Base-by-base conservation (phyloP, 2,329 filamentous ascomycete species). In the Tolypocladium tundrense region DNA sequence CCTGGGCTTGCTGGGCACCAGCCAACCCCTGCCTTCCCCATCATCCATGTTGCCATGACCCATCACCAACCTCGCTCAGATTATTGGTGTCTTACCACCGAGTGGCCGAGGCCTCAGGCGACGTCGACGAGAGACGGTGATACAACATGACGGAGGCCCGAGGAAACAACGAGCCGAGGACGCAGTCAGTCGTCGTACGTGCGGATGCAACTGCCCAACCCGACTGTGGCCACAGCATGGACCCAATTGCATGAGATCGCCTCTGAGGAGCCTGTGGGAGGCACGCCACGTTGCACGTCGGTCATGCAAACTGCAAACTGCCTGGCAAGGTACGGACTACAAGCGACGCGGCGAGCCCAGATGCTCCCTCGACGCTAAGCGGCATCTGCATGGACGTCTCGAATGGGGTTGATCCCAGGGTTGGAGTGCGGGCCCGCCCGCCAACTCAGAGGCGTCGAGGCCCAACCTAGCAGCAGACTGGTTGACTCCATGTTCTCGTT, bases 251-350 rank as follows among this genome's bases (percentile, higher is more conserved):
- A 24, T 45, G 41, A 42, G 41, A 55, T 55, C 40, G 40, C 41
- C 40, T 31, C 40, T 11, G 33, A 53, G 16, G 48, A 45, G 27
- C 41, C 27, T 14, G 45, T 24, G 48, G 63, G 62, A 69, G 61
- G 62, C 66, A 66, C 67, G 69, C 69, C 69, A 71, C 69, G 69
- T 71, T 70, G 69, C 69, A 70, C 63, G 59, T 58, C 62, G 65
- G 61, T 61, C 64, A 65, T 65, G 60, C 63, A 66, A 66, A 14
- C 31, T 64, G 64, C 65, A 66, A 63, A 55, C 43, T 50, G 59
- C 55, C 24, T 27, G 24, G 24, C 27, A 31, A 31, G 6, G 4
- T 31, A 6, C 27, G 6, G 27, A 31, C 27, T 31, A 61, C 57
- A 43, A 57, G 39, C 16, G 41, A 27, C 31, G 21, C 43, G 24